Base-by-base conservation (phyloP, 257 asterid genomes). In the Petrea volubilis region DNA sequence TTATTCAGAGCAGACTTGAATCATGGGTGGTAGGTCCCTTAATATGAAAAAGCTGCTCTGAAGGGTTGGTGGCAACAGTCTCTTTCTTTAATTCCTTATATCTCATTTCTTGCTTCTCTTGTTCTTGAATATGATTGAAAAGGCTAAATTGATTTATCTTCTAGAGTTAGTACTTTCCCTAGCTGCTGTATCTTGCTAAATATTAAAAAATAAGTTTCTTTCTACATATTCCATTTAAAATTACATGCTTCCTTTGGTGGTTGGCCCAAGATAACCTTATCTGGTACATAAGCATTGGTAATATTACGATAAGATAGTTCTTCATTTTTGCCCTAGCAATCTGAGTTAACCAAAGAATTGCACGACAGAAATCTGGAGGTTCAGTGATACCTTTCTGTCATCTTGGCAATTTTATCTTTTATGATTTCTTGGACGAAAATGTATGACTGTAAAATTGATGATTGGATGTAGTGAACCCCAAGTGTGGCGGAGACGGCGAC, bases 41-140 rank as follows among this genome's bases (percentile, higher is more conserved):
- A 17, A 11, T 11, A 12, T 2, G 49, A n/a, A 44, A n/a, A 44
- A 14, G 20, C 18, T 2, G 51, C 3, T 44, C 6, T 14, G 12
- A n/a, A 44, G 20, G 51, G 7, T 47, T 47, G 8, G 23, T 61
- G 56, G 56, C n/a, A 41, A 14, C 25, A 25, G 38, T 38, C 51
- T 56, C 46, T 15, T 47, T 64, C 40, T 24, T 60, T 43, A 23
- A 23, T 64, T 68, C 24, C 21, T 34, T 34, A 17, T 61, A 24
- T 50, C 38, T 7, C 67, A 59, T 7, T 69, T 76, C 14, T 55
- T 56, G 7, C 59, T 3, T 70, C 28, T 46, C 41, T 29, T 36
- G 50, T 25, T 61, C 70, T 64, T 52, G 68, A 31, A 36, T 33
- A 7, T 53, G 18, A 65, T 44, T 47, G 38, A 47, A 24, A 21